Evolutionary conservation across 306 rosid genomes (phyloP).

Genomic region (Arachis stenosperma): DNA sequence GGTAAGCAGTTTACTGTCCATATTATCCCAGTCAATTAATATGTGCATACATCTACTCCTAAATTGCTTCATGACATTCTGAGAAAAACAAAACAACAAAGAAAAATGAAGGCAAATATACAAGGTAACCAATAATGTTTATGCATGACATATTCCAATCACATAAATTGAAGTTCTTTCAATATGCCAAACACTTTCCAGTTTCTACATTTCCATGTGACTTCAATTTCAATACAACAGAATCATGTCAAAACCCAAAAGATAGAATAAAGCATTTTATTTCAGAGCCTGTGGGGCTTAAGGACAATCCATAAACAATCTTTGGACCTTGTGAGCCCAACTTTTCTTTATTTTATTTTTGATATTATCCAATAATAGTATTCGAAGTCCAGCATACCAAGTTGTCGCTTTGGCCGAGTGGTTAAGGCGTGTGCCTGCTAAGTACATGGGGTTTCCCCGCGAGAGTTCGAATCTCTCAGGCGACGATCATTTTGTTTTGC

Average conservation of each 20-base stretch:
- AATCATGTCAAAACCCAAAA: no score
- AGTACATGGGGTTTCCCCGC: conserved; percentile 63
- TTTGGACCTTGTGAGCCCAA: not conserved
- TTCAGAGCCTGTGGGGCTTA: no score
- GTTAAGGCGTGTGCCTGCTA: conserved; percentile 69
- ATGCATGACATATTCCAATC: no score
- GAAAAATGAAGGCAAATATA: not conserved
- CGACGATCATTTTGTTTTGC: conserved; percentile 27
- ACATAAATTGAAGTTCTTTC: no score
- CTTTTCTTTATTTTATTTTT: not conserved
- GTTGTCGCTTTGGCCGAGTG: conserved; percentile 62
- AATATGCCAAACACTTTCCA: no score
- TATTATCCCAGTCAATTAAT: conserved; percentile 10
- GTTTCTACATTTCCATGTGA: no score
- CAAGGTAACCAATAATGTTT: no score
- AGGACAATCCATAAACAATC: no score
- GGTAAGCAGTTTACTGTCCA: conserved; percentile 3
- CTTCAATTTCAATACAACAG: no score
- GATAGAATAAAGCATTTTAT: no score
- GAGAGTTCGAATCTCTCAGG: conserved; percentile 64
- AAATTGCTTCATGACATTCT: not conserved
- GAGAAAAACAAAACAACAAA: not conserved
- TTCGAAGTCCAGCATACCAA: not conserved
- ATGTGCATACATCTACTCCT: conserved; percentile 19
- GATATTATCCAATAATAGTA: no score